A percentile compares a stretch with the other conserved stretches of the same genome.
Evolutionary conservation across 2,329 filamentous ascomycete genomes (phyloP).

Genomic region (Pestalotiopsis sp.): DNA sequence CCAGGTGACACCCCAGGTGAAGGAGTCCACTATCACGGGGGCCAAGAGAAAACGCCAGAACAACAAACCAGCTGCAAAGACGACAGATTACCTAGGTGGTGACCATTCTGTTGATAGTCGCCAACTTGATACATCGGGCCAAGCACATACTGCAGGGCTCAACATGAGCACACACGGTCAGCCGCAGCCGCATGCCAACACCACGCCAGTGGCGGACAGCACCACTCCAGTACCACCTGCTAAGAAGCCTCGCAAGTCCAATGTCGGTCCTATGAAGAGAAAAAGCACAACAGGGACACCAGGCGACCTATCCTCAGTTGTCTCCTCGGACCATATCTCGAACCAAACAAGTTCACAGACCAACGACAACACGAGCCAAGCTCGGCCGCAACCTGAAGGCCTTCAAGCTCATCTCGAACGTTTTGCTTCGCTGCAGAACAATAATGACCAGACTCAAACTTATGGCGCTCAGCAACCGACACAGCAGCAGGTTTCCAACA

Average conservation of each 20-base stretch:
- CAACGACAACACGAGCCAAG: slow-evolving; percentile 20
- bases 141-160: not conserved
- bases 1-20: slow-evolving; percentile 20
- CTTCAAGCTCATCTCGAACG: slow-evolving; percentile 31
- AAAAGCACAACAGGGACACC: not conserved
- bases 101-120: not conserved
- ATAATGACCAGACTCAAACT: slow-evolving; percentile 27
- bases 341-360: slow-evolving; percentile 26
- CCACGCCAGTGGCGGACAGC: not conserved
- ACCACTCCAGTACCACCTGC: slow-evolving; percentile 21
- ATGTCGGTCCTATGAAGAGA: slow-evolving; percentile 16
- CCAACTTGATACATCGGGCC: not conserved
- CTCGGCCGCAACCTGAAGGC: slow-evolving; percentile 26
- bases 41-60: slow-evolving; percentile 35
- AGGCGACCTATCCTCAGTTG: not conserved
- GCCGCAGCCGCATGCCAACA: not conserved
- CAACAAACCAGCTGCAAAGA: slow-evolving; percentile 19
- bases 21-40: slow-evolving; percentile 33
- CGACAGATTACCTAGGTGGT: slow-evolving; percentile 15
- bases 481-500: slow-evolving; percentile 23
- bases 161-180: not conserved
- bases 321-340: slow-evolving; percentile 20
- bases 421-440: slow-evolving; percentile 28
- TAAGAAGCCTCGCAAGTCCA: slow-evolving; percentile 34
- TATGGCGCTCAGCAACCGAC: slow-evolving; percentile 26